A percentile compares a stretch with the other conserved stretches of the same genome.
Evolutionary conservation across 140 eudicot genomes (phyloP).

Genomic region (Eryngium alpinum): DNA sequence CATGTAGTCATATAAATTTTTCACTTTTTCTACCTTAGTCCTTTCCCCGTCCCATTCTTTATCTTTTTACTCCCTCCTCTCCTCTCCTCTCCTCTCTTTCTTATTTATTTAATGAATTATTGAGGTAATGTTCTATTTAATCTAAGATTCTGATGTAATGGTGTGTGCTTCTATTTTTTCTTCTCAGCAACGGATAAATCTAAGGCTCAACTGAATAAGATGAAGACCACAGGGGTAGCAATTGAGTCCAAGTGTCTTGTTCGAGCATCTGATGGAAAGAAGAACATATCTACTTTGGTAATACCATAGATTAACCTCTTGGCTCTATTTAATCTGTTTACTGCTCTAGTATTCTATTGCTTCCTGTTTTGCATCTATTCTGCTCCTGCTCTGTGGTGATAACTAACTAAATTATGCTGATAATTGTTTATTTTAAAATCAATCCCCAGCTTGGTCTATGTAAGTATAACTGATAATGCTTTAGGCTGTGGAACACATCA

Average conservation of each 20-base stretch:
- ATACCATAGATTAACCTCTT: constrained; percentile 2
- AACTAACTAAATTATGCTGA: not conserved
- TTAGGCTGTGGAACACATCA: not conserved
- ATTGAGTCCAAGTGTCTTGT: constrained; percentile 73
- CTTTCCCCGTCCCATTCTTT: not conserved
- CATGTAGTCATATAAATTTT: too few relatives aligned
- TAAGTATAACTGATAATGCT: not conserved
- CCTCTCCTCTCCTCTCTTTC: not conserved
- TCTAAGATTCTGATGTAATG: constrained; percentile 5
- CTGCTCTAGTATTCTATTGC: not conserved
- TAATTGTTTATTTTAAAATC: not conserved
- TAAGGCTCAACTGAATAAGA: constrained; percentile 53
- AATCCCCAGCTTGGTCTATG: not conserved
- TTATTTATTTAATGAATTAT: not conserved
- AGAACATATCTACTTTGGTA: constrained; percentile 82
- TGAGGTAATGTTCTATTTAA: not conserved
- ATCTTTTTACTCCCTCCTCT: not conserved
- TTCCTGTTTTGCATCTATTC: not conserved
- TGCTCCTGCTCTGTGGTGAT: not conserved
- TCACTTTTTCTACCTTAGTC: not conserved
- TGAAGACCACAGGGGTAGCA: constrained; percentile 47
- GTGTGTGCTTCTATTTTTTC: constrained; percentile 11
- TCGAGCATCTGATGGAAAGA: constrained; percentile 94
- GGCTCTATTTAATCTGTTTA: not conserved
- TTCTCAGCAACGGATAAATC: constrained; percentile 72